Evolutionary conservation across 371 early-diverging fungal genomes (phyloP).

Genomic region (Mucor circinelloides): DNA sequence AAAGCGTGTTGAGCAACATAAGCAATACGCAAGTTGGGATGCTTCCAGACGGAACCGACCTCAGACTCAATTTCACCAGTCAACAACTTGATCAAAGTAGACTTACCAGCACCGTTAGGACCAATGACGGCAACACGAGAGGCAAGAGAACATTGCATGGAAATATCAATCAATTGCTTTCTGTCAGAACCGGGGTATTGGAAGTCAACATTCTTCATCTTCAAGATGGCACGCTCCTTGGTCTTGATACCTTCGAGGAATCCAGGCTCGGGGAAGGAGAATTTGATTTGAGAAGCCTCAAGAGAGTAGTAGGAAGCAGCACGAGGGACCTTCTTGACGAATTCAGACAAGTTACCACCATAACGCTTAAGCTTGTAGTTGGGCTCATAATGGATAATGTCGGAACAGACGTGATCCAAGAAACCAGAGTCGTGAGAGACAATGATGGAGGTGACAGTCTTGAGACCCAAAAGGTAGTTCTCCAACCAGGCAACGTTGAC

Average conservation of each 20-base stretch:
- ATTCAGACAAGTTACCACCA: conserved; percentile 82
- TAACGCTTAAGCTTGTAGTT: conserved; percentile 77
- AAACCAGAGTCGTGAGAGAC: conserved; percentile 91
- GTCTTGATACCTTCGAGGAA: conserved; percentile 74
- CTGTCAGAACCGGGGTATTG: conserved; percentile 65
- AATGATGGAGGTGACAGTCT: conserved; percentile 78
- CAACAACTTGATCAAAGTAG: conserved; percentile 82
- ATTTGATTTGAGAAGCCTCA: conserved; percentile 56
- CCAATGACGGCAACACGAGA: conserved; percentile 77
- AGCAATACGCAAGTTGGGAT: conserved; percentile 79
- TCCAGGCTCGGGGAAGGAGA: conserved; percentile 74
- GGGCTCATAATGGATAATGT: conserved; percentile 80
- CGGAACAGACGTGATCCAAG: conserved; percentile 82
- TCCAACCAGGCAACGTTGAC: conserved; percentile 83
- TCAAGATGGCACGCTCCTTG: conserved; percentile 69
- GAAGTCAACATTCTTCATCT: conserved; percentile 66
- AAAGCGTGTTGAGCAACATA: conserved; percentile 92
- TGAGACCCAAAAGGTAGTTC: conserved; percentile 70
- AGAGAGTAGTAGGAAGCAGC: conserved; percentile 77
- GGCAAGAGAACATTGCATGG: conserved; percentile 63
- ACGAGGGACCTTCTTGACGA: conserved; percentile 77
- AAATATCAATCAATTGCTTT: conserved; percentile 58
- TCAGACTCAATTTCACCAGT: conserved; percentile 74
- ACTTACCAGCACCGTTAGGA: conserved; percentile 79
- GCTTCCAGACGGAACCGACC: conserved; percentile 72